Base-by-base conservation (phyloP, 2,329 filamentous ascomycete genomes). In the Ophiostoma quercus region DNA sequence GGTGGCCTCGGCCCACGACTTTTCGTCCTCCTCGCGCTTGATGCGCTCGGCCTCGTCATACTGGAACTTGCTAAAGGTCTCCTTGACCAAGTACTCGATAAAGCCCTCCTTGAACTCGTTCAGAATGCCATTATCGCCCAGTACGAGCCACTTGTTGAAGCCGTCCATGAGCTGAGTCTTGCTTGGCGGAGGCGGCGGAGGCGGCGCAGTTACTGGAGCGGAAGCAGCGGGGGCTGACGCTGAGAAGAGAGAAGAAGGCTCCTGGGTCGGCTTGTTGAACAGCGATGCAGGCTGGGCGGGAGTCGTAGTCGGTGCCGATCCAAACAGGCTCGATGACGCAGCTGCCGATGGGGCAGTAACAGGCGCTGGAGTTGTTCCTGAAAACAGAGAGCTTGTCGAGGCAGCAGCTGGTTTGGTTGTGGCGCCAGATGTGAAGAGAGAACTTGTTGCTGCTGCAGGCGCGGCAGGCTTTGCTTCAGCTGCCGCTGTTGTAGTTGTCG, bases 71-170 rank as follows among this genome's bases (percentile, higher is more conserved):
- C 79, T 75, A 74, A 80, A 86, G 0, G 80, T 78, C 5, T 78
- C 74, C 41, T 76, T 76, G 9, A 87, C 76, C 2, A 86, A 74
- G 22, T 82, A 77, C 62, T 82, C 80, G 1, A 87, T 74, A 22
- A 81, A 79, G 51, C 79, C 80, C 14, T 80, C 77, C 69, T 82
- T 76, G 60, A 88, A 84, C 14, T 85, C 80, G 7, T 84, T 79
- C 75, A 88, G 75, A 8, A 88, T 74, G 0, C 86, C 86, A 19
- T 78, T 76, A 70, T 88, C 86, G 41, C 83, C 86, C 14, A 78
- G 76, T 3, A 87, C 83, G 69, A 83, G 84, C 86, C 86, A 88
- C 34, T 79, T 80, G 0, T 84, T 80, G 39, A 88, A 83, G 66
- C 83, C 80, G 7, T 77, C 81, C 73, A 87, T 79, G 2, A 79